Conservation (phyloP, 345 rosid genomes). For the Erucastrum elatum region DNA sequence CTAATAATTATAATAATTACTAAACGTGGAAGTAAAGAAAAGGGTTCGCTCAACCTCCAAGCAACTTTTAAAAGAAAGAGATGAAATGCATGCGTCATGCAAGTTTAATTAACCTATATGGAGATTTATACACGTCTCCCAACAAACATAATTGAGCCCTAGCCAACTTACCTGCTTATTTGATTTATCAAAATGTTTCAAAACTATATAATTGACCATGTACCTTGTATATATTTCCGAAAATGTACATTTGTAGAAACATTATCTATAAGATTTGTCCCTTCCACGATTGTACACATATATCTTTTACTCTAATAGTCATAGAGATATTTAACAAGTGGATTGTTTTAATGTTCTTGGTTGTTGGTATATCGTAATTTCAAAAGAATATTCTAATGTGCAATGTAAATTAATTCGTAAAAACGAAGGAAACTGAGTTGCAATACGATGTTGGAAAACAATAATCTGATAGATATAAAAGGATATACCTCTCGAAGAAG, state of each 20-base stretch:
- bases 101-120: neutral
- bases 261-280: neutral
- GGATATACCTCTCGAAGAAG: neutral
- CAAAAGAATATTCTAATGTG: neutral
- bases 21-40: conserved; percentile 40
- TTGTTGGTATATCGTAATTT: neutral
- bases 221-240: neutral
- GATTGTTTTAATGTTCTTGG: neutral
- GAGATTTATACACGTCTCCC: conserved; percentile 15
- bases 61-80: conserved; percentile 34
- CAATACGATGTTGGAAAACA: neutral
- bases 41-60: conserved; percentile 44
- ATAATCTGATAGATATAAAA: neutral
- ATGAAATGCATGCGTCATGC: conserved; percentile 25
- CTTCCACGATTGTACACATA: conserved; percentile 1
- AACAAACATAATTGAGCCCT: conserved; percentile 13
- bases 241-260: neutral
- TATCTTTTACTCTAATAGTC: neutral
- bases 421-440: neutral
- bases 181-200: neutral
- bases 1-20: neutral
- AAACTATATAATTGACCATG: neutral
- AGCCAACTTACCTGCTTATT: conserved; percentile 10
- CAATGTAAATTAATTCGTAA: neutral
- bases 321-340: neutral